Evolutionary conservation across 169 alveolate genomes (phyloP).

Genomic region (Plasmodium vinckei): DNA sequence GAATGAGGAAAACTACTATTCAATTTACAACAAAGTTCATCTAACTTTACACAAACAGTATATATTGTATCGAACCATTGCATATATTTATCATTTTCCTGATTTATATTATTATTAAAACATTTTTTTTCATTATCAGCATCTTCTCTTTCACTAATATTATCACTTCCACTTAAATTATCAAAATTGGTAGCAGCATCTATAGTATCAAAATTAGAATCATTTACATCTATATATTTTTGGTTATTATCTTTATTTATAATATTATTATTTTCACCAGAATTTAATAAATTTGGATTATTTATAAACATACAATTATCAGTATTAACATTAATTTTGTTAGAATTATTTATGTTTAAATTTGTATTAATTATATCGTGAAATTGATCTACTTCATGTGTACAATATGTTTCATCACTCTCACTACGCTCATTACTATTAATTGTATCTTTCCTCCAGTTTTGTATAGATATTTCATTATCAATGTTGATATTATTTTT

Average conservation of each 20-base stretch:
- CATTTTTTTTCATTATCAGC: not conserved
- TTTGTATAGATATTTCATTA: too few relatives aligned
- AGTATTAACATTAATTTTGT: too few relatives aligned
- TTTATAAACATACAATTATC: too few relatives aligned
- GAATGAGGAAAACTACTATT: conserved; percentile 77
- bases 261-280: too few relatives aligned
- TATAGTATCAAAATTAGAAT: not conserved
- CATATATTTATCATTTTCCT: conserved; percentile 26
- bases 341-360: too few relatives aligned
- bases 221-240: not conserved
- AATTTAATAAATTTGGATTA: too few relatives aligned
- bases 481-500: too few relatives aligned
- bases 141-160: not conserved
- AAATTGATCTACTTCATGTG: too few relatives aligned
- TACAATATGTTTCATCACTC: too few relatives aligned
- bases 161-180: not conserved
- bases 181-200: not conserved
- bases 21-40: conserved; percentile 78
- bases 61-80: conserved; percentile 81
- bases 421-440: too few relatives aligned
- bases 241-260: not conserved
- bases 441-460: too few relatives aligned
- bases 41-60: conserved; percentile 79
- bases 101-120: not conserved
- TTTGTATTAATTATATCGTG: too few relatives aligned